Base-by-base conservation (phyloP, 2,329 filamentous ascomycete species). In the Aaosphaeria arxii region DNA sequence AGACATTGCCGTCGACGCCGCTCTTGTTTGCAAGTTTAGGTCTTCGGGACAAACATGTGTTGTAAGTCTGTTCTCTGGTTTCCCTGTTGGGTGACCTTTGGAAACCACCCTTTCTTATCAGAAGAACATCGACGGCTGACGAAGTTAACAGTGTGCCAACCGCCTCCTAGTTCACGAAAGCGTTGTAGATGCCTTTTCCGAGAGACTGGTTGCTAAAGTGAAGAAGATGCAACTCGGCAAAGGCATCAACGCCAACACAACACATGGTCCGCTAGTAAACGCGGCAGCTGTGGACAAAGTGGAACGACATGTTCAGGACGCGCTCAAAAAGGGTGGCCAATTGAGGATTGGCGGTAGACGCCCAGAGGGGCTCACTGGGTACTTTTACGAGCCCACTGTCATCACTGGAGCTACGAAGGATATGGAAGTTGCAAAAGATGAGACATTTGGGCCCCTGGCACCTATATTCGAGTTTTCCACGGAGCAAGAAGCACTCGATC, bases 1-100 rank as follows among this genome's bases (percentile, higher is more conserved):
- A 17, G 91, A 96, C 50, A 75, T 77, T 4, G 94, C 94, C 3
- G 90, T 97, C 1, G 75, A 83, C 0, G 92, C 91, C 29, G 91
- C 91, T 42, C 81, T 97, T 46, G 76, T 85, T 24, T 91, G 84
- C 63, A 99, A 97, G 71, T 97, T 97, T 83, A 87, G 94, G 46
- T 90, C 87, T 35, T 95, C 89, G 0, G 94, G 94, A 32, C 94
- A 99, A 77, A 97, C 94, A 0, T 99, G 94, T 70, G 91, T 97
- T 4, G 33, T 36, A 13, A 24, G 17, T 24, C 17, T 24, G 3
- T 24, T 24, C 17, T 24, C 17, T 24, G 17, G 17, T 24, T 24
- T 24, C 17, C 17, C 17, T 24, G 17, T 24, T 24, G 17, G 17
- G 17, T 24, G 17, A 24, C 17, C 17, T 24, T 5, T n/a, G 11